Evolutionary conservation across 78 protist species (phyloP).

Genomic region (Pigoraptor vietnamica): DNA sequence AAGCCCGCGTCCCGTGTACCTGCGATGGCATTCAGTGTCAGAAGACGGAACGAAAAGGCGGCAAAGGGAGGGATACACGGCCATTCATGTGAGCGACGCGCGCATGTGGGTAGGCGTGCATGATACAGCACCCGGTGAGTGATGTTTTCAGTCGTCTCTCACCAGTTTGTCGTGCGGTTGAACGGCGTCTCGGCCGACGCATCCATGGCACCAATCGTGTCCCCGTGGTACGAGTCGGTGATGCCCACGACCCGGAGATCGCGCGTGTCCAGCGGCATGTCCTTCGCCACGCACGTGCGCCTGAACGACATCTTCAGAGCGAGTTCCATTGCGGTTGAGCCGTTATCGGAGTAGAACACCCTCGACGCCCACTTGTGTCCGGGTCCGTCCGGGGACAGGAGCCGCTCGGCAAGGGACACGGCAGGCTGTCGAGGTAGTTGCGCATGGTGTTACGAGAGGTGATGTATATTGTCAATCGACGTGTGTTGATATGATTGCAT

Average conservation of each 20-base stretch:
- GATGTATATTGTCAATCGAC: too few relatives aligned
- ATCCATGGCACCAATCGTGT: slow-evolving; percentile 46
- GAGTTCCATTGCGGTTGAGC: slow-evolving; percentile 49
- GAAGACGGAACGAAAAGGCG: too few relatives aligned
- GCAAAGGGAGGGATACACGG: too few relatives aligned
- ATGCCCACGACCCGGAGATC: not conserved
- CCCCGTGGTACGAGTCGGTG: slow-evolving; percentile 42
- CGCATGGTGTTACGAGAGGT: too few relatives aligned
- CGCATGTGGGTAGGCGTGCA: not conserved
- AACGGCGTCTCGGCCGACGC: slow-evolving; percentile 3
- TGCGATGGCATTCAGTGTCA: too few relatives aligned
- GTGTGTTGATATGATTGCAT: too few relatives aligned
- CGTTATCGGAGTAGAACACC: slow-evolving; percentile 43
- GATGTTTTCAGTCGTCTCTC: not conserved
- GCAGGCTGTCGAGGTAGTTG: too few relatives aligned
- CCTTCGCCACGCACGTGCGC: not conserved
- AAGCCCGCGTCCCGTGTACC: not conserved
- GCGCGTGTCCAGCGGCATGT: not conserved
- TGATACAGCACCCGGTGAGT: not conserved
- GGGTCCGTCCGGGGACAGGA: not conserved
- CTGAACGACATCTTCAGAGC: slow-evolving; percentile 51
- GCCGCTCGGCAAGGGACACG: not conserved
- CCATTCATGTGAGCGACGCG: too few relatives aligned
- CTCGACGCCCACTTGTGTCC: slow-evolving; percentile 31
- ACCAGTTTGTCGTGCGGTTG: slow-evolving; percentile 9